Base-by-base conservation (phyloP, 2,329 filamentous ascomycete genomes). In the Nothophoma quercina region DNA sequence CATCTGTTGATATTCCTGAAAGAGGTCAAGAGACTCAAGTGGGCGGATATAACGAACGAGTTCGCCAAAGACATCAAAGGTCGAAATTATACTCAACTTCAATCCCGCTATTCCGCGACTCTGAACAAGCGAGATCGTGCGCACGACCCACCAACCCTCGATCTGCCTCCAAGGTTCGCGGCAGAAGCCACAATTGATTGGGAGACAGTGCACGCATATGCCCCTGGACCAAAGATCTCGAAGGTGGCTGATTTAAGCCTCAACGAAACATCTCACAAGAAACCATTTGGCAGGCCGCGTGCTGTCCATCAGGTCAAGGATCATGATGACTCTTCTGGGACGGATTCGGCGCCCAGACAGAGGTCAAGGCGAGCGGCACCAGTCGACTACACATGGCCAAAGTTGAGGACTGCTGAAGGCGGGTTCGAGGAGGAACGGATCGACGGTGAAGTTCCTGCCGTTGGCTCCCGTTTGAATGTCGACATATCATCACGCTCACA, bases 1-100 rank as follows among this genome's bases (percentile, higher is more conserved):
- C 62, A 71, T 21, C 55, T 75, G 7, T 58, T 81, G 0, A 71
- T 76, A 5, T 73, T 72, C 28, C 45, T 80, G 4, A 79, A 75
- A 39, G 76, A 78, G 45, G 72, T 75, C 0, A 71, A 76, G 28
- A 58, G 61, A 6, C 52, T 68, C 3, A 51, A 53, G 7, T 80
- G 77, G 76, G 46, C 59, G 2, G 58, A 72, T 1, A 77, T 80
- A 7, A 62, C 64, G 0, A 29, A 51, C 5, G 61, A 62, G 29
- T 70, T 62, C 10, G 51, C 59, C 21, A 48, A 30, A 2, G 62
- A 74, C 22, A 74, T 77, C 39, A 64, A 70, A 1, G 53, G 61
- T 9, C 66, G 78, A 3, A 65, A 45, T 8, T 62, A 62, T 10
- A 16, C 32, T 4, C 55, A 57, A 7, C 49, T 74, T 0, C 67